Percentiles rank a stretch among this genome's conserved stretches.
phyloP scores from a whole-genome alignment of 1,284 basidiomycete genomes.

The Inonotus hispidus region DNA sequence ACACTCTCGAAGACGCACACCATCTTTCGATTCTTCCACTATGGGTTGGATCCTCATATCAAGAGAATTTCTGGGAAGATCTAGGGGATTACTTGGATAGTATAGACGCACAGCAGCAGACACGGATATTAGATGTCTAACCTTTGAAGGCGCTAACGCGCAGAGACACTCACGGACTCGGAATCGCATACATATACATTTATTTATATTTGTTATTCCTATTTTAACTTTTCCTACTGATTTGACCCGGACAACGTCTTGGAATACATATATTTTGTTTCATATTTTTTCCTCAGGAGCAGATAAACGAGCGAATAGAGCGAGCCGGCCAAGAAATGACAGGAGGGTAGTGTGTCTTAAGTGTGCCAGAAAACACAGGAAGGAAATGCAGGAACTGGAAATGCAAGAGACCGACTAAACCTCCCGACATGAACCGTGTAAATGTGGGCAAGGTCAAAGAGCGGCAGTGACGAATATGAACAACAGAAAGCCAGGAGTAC shows the following conservation, averaged over 20 bases:
- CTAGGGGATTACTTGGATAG: constrained; percentile 34
- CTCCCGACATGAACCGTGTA: too few species aligned
- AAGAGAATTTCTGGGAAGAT: constrained; percentile 37
- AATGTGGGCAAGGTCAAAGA: background rate
- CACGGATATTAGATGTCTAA: background rate
- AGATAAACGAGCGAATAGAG: background rate
- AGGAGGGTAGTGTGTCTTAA: background rate
- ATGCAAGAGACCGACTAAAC: background rate
- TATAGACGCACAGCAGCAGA: constrained; percentile 25
- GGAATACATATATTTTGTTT: background rate
- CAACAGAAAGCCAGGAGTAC: background rate
- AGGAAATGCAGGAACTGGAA: background rate
- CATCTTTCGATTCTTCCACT: constrained; percentile 40
- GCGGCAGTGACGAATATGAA: background rate
- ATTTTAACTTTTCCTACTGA: background rate
- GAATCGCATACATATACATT: background rate
- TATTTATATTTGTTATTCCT: background rate
- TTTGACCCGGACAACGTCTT: background rate
- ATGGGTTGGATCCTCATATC: constrained; percentile 33
- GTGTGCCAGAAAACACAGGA: background rate
- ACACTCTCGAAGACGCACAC: constrained; percentile 30
- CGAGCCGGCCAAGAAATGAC: background rate
- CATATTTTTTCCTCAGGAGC: background rate
- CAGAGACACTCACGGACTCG: background rate
- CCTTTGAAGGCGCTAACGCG: background rate